Percentiles rank a stretch among this genome's conserved stretches.
These are phyloP conservation scores for Schizothecium vesticola DNA, from an alignment of 495 filamentous ascomycete species.

Conservation along the genomic window DNA sequence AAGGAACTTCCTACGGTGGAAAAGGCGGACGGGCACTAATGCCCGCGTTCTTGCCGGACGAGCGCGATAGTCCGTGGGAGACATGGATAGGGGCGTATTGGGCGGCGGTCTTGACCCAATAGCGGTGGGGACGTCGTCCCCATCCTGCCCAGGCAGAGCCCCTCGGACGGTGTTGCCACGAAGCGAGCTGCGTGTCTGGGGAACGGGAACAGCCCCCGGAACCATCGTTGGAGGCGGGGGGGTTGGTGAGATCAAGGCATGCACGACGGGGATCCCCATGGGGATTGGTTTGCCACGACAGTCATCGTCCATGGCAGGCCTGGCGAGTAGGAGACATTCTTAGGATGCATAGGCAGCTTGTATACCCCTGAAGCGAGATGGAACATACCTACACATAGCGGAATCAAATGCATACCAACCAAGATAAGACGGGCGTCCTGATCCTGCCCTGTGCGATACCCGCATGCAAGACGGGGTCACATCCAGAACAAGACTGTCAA, in stretches of 20 bases:
- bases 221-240: not conserved
- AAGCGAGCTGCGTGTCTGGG: not conserved
- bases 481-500: not conserved
- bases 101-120: not conserved
- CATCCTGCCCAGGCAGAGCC: not conserved
- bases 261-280: not conserved
- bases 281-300: not conserved
- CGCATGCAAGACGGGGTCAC: not conserved
- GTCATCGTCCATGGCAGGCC: not conserved
- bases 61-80: not conserved
- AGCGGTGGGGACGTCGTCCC: not conserved
- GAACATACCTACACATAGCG: not conserved
- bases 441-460: not conserved
- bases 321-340: not conserved
- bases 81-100: not conserved
- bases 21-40: constrained; percentile 26
- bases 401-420: not conserved
- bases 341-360: not conserved
- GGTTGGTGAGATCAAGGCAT: not conserved
- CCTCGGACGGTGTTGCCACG: not conserved
- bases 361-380: not conserved
- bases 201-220: not conserved
- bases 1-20: constrained; percentile 48
- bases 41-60: not conserved
- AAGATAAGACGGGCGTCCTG: not conserved